These are phyloP conservation scores for Cyclotella kingstonii DNA, from an alignment of 108 stramenopile genomes.

Conservation along the genomic window DNA sequence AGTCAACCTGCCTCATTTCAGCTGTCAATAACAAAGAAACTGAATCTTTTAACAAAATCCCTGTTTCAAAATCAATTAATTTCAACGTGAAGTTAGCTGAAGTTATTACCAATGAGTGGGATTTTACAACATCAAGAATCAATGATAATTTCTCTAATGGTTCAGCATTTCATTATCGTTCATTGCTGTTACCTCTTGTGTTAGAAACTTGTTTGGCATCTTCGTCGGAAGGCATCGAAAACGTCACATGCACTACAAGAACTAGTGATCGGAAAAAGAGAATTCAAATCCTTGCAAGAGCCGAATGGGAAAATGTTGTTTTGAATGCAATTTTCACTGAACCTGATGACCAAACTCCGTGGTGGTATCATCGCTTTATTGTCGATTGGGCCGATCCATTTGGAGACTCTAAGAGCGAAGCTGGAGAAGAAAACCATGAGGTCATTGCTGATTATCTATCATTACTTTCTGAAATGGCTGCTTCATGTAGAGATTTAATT, in stretches of 20 bases:
- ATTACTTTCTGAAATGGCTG: slow-evolving; percentile 38
- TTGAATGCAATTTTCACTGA: slow-evolving; percentile 93
- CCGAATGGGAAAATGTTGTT: slow-evolving; percentile 62
- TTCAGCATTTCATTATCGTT: slow-evolving; percentile 96
- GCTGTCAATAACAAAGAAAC: not conserved
- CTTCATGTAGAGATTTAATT: slow-evolving; percentile 40
- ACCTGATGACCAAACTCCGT: slow-evolving; percentile 95
- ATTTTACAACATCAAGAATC: slow-evolving; percentile 89
- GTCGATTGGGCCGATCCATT: slow-evolving; percentile 32
- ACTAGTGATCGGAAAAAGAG: not conserved
- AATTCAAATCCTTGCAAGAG: slow-evolving; percentile 26
- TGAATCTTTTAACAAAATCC: slow-evolving; percentile 1
- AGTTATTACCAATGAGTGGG: slow-evolving; percentile 68
- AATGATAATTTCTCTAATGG: slow-evolving; percentile 95
- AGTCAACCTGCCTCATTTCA: too few species aligned
- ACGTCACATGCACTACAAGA: not conserved
- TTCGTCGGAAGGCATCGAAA: not conserved
- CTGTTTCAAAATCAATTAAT: slow-evolving; percentile 21
- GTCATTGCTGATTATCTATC: slow-evolving; percentile 24
- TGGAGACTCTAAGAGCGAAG: not conserved
- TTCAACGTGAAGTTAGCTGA: too few species aligned
- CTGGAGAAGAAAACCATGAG: slow-evolving; percentile 3
- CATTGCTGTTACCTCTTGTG: slow-evolving; percentile 65
- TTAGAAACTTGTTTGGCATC: slow-evolving; percentile 20
- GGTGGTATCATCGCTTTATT: slow-evolving; percentile 95